Evolutionary conservation across 108 stramenopile genomes (phyloP).

Genomic region (Fragilaria crotonensis): DNA sequence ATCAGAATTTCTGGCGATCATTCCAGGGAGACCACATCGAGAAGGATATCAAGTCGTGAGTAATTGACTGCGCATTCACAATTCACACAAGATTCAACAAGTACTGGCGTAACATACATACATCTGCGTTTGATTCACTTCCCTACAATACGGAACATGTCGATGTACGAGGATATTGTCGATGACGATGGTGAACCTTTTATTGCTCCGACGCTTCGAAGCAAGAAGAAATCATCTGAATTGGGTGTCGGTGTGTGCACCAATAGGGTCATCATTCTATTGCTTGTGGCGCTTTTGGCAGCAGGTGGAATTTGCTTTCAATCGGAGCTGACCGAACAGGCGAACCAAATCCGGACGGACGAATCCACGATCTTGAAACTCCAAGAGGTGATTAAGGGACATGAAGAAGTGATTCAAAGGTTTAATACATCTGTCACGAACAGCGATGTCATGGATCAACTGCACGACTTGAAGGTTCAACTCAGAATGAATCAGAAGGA

Average conservation of each 20-base stretch:
- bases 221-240: too few relatives aligned
- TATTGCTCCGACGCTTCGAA: too few relatives aligned
- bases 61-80: too few relatives aligned
- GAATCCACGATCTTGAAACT: constrained; percentile 22
- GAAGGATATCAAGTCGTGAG: too few relatives aligned
- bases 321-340: constrained; percentile 9
- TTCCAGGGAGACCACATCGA: too few relatives aligned
- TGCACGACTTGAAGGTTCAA: constrained; percentile 29
- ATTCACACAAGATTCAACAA: too few relatives aligned
- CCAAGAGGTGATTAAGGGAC: constrained; percentile 15
- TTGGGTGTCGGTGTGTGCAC: not conserved
- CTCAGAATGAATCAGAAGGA: constrained; percentile 25
- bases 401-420: constrained; percentile 51
- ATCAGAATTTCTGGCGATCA: too few relatives aligned
- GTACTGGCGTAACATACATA: too few relatives aligned
- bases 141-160: too few relatives aligned
- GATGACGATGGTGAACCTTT: too few relatives aligned
- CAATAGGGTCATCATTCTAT: constrained; percentile 26
- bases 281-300: constrained; percentile 15
- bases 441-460: constrained; percentile 52
- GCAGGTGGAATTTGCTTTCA: constrained; percentile 19
- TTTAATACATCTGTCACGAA: constrained; percentile 77
- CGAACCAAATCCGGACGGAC: constrained; percentile 16
- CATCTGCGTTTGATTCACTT: too few relatives aligned
- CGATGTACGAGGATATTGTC: too few relatives aligned